Conservation (phyloP, 139 green algal genomes). For the Desmodesmus armatus region DNA sequence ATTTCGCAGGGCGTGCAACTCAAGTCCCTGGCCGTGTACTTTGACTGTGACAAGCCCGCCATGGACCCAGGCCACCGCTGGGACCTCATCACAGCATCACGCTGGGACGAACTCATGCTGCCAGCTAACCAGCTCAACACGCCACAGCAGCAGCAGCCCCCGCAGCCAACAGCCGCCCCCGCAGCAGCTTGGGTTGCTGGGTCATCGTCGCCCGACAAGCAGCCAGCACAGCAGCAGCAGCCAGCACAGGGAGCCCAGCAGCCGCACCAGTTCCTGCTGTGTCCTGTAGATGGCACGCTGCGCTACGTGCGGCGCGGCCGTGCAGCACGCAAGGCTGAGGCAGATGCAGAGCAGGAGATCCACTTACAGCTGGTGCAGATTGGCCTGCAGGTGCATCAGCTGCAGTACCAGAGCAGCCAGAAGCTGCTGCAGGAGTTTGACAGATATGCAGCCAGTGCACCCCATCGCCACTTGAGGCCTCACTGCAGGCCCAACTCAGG, state of each 20-base stretch:
- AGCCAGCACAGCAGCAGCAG: not conserved
- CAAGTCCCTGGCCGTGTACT: slow-evolving; percentile 79
- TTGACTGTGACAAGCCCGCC: slow-evolving; percentile 75
- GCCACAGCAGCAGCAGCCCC: not conserved
- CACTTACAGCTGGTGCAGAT: slow-evolving; percentile 55
- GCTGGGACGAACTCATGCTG: slow-evolving; percentile 86
- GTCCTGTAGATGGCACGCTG: slow-evolving; percentile 71
- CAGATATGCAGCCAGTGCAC: slow-evolving; percentile 64
- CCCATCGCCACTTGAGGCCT: slow-evolving; percentile 73
- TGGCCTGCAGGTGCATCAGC: slow-evolving; percentile 59
- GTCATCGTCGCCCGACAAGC: too few species aligned
- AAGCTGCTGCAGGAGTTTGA: slow-evolving; percentile 79
- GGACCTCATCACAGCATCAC: slow-evolving; percentile 52
- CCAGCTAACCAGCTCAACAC: slow-evolving; percentile 49
- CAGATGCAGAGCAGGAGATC: slow-evolving; percentile 55
- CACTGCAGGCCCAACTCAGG: slow-evolving; percentile 22
- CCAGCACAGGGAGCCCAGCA: not conserved
- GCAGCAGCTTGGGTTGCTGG: not conserved
- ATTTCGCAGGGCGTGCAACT: slow-evolving; percentile 73
- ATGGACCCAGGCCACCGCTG: slow-evolving; percentile 64
- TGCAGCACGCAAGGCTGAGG: slow-evolving; percentile 54
- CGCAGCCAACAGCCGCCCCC: not conserved
- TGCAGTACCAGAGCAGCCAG: slow-evolving; percentile 82
- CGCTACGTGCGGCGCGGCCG: slow-evolving; percentile 68
- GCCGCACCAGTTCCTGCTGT: slow-evolving; percentile 73